Evolutionary conservation across 176 grass and related monocot genomes (phyloP), one percentile per base, ranked within the genome.

Genomic region (Areca catechu): DNA sequence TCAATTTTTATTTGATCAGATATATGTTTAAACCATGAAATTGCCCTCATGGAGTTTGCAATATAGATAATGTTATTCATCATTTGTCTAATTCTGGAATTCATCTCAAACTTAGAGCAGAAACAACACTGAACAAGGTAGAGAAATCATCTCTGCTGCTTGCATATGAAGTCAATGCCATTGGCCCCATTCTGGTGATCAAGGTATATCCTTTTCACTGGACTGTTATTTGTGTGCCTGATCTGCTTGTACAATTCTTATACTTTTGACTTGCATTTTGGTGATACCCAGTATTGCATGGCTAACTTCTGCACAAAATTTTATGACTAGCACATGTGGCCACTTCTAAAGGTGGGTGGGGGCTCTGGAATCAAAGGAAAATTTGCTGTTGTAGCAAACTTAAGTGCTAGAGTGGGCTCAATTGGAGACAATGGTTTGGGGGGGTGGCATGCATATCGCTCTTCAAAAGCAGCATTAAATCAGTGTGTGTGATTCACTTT

Each of bases 391-490:
- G 69, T 88, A 69, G 86, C 86, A 14, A 90, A 89, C 54, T 61
- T 96, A 65, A 96, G 86, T 9, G 86, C 80, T 3, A 86, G 86
- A 71, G 92, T 88, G 56, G 81, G 86, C 51, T 96, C 83, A 0
- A 82, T 96, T 24, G 86, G 92, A 6, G 86, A 96, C 17, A 96
- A 96, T 22, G 53, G 65, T 53, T 54, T 96, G 60, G 92, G 86
- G 43, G 86, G 92, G 54, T 96, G 92, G 92, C 83, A 90, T 65
- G 82, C 92, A 16, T 96, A 96, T 48, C 85, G 92, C 64, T 74
- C 92, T 73, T 97, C 83, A 19, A 91, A 97, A 85, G 60, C 91
- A 16, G 83, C 91, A 12, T 54, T 90, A 57, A 90, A 96, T 74
- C 86, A 96, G 71, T 79, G 87, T 88, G 80, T 80, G 67, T 21